phyloP scores from a whole-genome alignment of 495 filamentous ascomycete genomes.

The Clohesyomyces aquaticus region DNA sequence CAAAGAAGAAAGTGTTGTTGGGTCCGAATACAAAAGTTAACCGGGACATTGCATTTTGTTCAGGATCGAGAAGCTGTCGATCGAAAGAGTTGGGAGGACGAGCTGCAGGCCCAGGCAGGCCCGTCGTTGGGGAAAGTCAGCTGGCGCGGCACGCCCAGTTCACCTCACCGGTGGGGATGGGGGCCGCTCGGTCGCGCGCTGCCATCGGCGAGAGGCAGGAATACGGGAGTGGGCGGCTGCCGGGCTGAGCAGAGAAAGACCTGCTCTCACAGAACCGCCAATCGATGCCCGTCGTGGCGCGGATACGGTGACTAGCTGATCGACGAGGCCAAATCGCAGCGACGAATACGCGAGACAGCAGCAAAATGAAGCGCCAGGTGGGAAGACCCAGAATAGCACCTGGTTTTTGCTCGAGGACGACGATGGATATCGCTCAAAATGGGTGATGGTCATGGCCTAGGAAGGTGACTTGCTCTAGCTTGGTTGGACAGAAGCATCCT shows the following conservation, averaged over 20 bases:
- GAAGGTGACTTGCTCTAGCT: neutral
- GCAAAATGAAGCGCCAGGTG: neutral
- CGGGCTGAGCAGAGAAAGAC: neutral
- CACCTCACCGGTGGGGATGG: neutral
- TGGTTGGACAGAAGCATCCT: neutral
- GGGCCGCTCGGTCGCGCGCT: too few species aligned
- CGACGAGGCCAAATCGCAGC: neutral
- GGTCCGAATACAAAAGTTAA: conserved; percentile 40
- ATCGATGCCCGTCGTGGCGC: neutral
- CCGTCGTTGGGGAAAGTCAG: neutral
- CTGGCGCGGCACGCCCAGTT: neutral
- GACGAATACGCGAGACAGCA: neutral
- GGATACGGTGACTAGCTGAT: neutral
- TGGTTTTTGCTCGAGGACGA: neutral
- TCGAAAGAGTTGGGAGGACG: neutral
- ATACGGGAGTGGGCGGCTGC: neutral
- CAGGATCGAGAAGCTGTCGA: neutral
- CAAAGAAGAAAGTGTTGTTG: conserved; percentile 42
- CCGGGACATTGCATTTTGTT: conserved; percentile 33
- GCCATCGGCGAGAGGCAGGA: neutral
- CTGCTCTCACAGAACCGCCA: neutral
- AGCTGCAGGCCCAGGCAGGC: too few species aligned
- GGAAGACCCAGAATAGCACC: neutral
- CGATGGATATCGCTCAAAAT: neutral
- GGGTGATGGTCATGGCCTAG: neutral